These are phyloP conservation scores for Backusella morwellensis DNA, from an alignment of 192 early-diverging fungal species.

Conservation along the genomic window DNA sequence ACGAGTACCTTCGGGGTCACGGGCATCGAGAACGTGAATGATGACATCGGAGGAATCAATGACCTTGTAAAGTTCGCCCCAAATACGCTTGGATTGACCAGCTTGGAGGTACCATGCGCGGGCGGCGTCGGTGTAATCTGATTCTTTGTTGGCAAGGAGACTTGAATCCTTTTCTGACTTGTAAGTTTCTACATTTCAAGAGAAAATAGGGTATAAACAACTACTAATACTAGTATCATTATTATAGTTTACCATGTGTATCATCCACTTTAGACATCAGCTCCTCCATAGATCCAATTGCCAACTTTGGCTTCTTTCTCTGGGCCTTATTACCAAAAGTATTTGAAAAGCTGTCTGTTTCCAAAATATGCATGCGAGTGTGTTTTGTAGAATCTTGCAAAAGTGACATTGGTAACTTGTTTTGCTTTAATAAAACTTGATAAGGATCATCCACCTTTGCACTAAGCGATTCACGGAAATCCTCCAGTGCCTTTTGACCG, in stretches of 20 bases:
- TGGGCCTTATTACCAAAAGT: constrained; percentile 96
- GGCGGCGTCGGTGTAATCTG: constrained; percentile 69
- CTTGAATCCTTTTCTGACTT: constrained; percentile 61
- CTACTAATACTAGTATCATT: not conserved
- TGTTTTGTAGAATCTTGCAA: constrained; percentile 75
- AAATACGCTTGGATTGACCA: constrained; percentile 96
- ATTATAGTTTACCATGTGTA: constrained; percentile 51
- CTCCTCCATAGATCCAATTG: constrained; percentile 72
- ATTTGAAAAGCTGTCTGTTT: constrained; percentile 87
- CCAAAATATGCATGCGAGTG: constrained; percentile 86
- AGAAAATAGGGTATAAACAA: not conserved
- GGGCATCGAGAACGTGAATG: constrained; percentile 96
- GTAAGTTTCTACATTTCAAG: constrained; percentile 34
- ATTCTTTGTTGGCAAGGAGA: constrained; percentile 72
- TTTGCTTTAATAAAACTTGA: constrained; percentile 88
- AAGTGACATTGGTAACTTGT: constrained; percentile 95
- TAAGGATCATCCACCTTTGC: constrained; percentile 91
- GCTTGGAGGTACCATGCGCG: constrained; percentile 89
- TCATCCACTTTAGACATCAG: constrained; percentile 69
- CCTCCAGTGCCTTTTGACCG: constrained; percentile 89
- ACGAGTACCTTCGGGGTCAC: constrained; percentile 95
- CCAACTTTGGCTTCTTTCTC: constrained; percentile 91
- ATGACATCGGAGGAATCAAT: constrained; percentile 96
- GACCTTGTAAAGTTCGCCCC: constrained; percentile 99
- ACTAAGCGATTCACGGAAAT: constrained; percentile 89